Percentiles rank a stretch among this genome's conserved stretches.
These are phyloP conservation scores for Coleophoma crateriformis DNA, from an alignment of 2,329 filamentous ascomycete species.

Conservation along the genomic window DNA sequence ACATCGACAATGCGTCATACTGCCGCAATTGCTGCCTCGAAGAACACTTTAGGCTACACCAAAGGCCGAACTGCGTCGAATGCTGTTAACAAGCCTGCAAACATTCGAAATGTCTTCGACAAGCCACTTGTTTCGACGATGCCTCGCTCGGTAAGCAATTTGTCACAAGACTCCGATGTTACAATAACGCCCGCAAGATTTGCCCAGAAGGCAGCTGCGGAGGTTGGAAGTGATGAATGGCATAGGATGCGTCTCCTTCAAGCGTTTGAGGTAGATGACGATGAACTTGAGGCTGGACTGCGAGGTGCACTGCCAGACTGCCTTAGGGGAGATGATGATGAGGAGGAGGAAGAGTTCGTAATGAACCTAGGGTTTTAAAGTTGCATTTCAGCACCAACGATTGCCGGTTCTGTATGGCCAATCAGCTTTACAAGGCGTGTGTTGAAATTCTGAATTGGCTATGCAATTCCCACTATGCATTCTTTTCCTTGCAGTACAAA, in stretches of 20 bases:
- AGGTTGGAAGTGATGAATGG: conserved; percentile 26
- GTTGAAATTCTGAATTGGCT: background rate
- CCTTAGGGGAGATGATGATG: conserved; percentile 29
- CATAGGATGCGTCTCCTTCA: conserved; percentile 48
- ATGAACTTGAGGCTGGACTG: conserved; percentile 28
- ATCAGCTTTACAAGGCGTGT: background rate
- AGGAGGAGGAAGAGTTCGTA: conserved; percentile 41
- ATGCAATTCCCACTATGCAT: too few relatives aligned
- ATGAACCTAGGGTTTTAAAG: conserved; percentile 34
- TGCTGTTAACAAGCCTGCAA: conserved; percentile 19
- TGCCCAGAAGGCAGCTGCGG: conserved; percentile 24
- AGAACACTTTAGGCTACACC: conserved; percentile 79
- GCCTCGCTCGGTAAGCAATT: conserved; percentile 22
- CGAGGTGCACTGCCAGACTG: conserved; percentile 20
- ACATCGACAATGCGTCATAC: conserved; percentile 50
- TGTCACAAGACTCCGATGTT: conserved; percentile 32
- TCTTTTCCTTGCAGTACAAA: too few relatives aligned
- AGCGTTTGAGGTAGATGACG: conserved; percentile 48
- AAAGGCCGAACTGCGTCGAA: conserved; percentile 59
- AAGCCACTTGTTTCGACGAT: conserved; percentile 5
- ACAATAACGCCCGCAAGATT: conserved; percentile 45
- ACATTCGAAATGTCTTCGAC: conserved; percentile 2
- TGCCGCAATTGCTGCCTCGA: conserved; percentile 62
- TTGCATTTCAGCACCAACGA: too few relatives aligned
- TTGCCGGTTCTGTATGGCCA: too few relatives aligned